phyloP scores from a whole-genome alignment of 352 stramenopile genomes.

The Pythium angustatum region DNA sequence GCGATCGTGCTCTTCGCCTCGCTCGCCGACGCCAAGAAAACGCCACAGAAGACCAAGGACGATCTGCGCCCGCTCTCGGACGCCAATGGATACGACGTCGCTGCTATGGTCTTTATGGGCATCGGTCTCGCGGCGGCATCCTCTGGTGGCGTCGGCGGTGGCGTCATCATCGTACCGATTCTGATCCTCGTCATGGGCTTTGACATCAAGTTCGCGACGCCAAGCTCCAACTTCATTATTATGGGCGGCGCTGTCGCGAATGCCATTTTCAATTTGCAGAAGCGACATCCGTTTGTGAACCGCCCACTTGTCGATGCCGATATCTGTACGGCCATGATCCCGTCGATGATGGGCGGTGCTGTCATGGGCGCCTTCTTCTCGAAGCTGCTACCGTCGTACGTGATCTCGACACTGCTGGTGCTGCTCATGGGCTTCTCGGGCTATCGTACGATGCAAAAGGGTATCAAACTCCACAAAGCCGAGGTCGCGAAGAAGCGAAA shows the following conservation, averaged over 20 bases:
- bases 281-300: slow-evolving; percentile 56
- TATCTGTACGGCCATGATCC: slow-evolving; percentile 61
- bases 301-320: slow-evolving; percentile 62
- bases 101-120: slow-evolving; percentile 54
- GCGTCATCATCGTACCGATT: slow-evolving; percentile 51
- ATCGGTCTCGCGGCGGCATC: slow-evolving; percentile 48
- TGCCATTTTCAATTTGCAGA: slow-evolving; percentile 61
- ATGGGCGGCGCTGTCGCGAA: slow-evolving; percentile 65
- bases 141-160: slow-evolving; percentile 50
- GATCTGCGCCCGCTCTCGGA: slow-evolving; percentile 35
- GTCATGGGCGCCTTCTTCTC: slow-evolving; percentile 56
- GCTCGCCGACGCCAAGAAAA: slow-evolving; percentile 40
- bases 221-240: slow-evolving; percentile 63
- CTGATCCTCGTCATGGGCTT: slow-evolving; percentile 70
- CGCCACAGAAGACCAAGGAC: slow-evolving; percentile 20
- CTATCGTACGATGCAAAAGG: slow-evolving; percentile 38
- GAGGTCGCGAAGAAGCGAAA: slow-evolving; percentile 39
- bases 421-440: slow-evolving; percentile 42
- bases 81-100: slow-evolving; percentile 41
- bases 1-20: slow-evolving; percentile 1
- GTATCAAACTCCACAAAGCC: slow-evolving; percentile 36
- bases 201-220: slow-evolving; percentile 66
- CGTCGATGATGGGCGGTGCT: slow-evolving; percentile 55
- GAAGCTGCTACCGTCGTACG: slow-evolving; percentile 61
- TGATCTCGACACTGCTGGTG: slow-evolving; percentile 64